A percentile compares a stretch with the other conserved stretches of the same genome.
phyloP scores from a whole-genome alignment of 2,329 filamentous ascomycete species.

The Ampelomyces quisqualis region DNA sequence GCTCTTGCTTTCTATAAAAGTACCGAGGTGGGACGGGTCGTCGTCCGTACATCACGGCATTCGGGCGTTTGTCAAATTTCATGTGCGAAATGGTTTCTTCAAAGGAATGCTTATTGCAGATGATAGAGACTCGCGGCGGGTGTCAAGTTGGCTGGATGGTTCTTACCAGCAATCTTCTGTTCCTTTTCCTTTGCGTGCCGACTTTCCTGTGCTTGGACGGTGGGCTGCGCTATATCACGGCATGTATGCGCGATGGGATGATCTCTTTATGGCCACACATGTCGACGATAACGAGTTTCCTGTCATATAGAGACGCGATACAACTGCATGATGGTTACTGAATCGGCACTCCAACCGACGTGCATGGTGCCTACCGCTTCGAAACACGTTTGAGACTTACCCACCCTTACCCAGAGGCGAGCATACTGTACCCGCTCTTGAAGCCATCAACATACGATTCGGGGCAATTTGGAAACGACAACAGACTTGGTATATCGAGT shows the following conservation, averaged over 20 bases:
- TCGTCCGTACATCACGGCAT: constrained; percentile 42
- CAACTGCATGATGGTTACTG: constrained; percentile 38
- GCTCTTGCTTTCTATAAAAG: constrained; percentile 39
- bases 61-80: constrained; percentile 45
- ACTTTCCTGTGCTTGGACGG: constrained; percentile 32
- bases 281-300: constrained; percentile 42
- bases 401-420: too few relatives aligned
- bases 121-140: constrained; percentile 39
- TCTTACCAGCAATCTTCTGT: constrained; percentile 34
- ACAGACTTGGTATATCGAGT: constrained; percentile 3
- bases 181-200: constrained; percentile 36
- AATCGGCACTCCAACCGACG: constrained; percentile 2
- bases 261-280: constrained; percentile 38
- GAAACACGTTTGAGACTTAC: too few relatives aligned
- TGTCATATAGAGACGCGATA: constrained; percentile 42
- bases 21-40: constrained; percentile 35
- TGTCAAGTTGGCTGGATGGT: constrained; percentile 33
- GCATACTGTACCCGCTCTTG: too few relatives aligned
- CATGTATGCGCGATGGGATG: constrained; percentile 36
- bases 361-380: constrained; percentile 1
- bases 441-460: too few relatives aligned
- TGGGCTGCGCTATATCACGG: constrained; percentile 40
- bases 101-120: constrained; percentile 39
- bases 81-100: constrained; percentile 44
- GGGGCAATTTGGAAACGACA: too few relatives aligned